Percentiles rank a stretch among this genome's conserved stretches.
Conservation (phyloP, 2,329 filamentous ascomycete genomes). For the Atkinsonella hypoxylon region DNA sequence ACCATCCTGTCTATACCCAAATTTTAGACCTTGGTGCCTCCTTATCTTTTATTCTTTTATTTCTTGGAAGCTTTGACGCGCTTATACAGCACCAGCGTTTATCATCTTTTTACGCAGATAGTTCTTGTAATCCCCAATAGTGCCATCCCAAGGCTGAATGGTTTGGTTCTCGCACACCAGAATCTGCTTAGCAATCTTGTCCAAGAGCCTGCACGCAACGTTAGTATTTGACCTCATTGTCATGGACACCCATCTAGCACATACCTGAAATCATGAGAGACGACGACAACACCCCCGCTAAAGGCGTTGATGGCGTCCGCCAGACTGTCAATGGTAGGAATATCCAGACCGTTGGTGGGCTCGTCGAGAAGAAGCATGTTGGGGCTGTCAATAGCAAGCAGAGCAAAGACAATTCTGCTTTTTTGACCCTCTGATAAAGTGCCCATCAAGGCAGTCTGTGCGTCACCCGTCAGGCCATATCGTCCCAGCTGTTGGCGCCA, state of each 20-base stretch:
- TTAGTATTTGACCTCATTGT: conserved; percentile 9
- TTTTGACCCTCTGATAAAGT: conserved; percentile 97
- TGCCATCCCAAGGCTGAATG: conserved; percentile 77
- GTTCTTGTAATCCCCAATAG: conserved; percentile 94
- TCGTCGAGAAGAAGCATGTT: conserved; percentile 98
- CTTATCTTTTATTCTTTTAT: background rate
- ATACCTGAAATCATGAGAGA: conserved; percentile 98
- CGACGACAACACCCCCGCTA: conserved; percentile 91
- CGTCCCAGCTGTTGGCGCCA: conserved; percentile 95
- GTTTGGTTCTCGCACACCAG: conserved; percentile 98
- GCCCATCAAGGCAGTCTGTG: conserved; percentile 95
- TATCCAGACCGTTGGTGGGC: conserved; percentile 98
- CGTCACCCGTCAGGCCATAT: conserved; percentile 85
- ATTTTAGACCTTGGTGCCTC: conserved; percentile 13
- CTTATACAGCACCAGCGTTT: conserved; percentile 70
- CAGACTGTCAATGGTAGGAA: conserved; percentile 93
- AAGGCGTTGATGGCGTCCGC: conserved; percentile 96
- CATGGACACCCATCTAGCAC: conserved; percentile 16
- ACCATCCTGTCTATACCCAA: conserved; percentile 12
- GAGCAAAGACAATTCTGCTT: conserved; percentile 93
- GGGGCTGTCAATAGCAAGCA: conserved; percentile 86
- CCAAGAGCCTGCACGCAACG: conserved; percentile 56
- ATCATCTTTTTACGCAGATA: conserved; percentile 99
- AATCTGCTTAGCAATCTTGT: conserved; percentile 99
- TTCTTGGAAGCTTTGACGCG: conserved; percentile 3